Percentiles rank a stretch among this genome's conserved stretches.
phyloP scores from a whole-genome alignment of 2,329 filamentous ascomycete species.

The Dryadomyces quercus-mongolicae region DNA sequence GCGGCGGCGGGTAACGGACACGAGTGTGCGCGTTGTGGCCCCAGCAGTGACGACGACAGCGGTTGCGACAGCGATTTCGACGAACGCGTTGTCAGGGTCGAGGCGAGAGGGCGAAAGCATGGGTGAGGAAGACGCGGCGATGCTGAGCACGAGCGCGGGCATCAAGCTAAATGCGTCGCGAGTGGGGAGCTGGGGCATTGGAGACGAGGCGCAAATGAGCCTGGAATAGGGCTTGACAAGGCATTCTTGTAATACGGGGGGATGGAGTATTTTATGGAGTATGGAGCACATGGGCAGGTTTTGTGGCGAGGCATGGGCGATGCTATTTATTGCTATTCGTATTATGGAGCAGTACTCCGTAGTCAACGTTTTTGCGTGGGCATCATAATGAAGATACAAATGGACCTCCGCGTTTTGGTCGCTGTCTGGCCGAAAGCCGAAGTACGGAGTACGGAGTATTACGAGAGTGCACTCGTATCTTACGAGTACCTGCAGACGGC shows the following conservation, averaged over 20 bases:
- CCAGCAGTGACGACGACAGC: constrained; percentile 3
- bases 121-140: constrained; percentile 28
- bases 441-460: background rate
- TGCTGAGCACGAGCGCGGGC: constrained; percentile 31
- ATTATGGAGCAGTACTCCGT: no score
- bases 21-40: constrained; percentile 18
- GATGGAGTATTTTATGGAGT: background rate
- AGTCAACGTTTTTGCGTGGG: no score
- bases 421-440: background rate
- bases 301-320: no score
- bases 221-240: constrained; percentile 36
- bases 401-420: background rate
- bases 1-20: constrained; percentile 22
- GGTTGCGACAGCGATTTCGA: constrained; percentile 10
- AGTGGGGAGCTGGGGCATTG: constrained; percentile 61
- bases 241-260: background rate
- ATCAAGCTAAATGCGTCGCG: constrained; percentile 40
- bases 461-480: no score
- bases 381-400: no score
- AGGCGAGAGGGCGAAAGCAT: constrained; percentile 29
- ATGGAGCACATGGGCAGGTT: no score
- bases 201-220: constrained; percentile 75
- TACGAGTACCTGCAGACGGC: no score
- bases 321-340: no score
- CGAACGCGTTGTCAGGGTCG: constrained; percentile 17